Evolutionary conservation across 306 rosid genomes (phyloP).

Genomic region (Vicia villosa): DNA sequence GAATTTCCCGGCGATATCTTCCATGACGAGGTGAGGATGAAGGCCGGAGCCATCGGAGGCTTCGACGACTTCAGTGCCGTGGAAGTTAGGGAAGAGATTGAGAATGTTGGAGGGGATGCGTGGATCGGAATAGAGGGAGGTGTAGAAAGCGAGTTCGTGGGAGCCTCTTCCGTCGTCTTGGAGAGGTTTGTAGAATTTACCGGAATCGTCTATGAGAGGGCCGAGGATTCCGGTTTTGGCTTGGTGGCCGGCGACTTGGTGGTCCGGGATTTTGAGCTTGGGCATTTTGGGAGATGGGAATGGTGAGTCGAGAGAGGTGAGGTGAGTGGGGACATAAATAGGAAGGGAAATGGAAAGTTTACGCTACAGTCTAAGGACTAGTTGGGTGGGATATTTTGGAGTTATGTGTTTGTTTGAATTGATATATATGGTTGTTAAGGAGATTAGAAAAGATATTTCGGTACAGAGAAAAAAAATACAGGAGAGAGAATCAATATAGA

Average conservation of each 20-base stretch:
- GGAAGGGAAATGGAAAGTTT: too few species aligned
- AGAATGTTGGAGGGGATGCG: conserved; percentile 44
- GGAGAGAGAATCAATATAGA: too few species aligned
- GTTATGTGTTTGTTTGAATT: too few species aligned
- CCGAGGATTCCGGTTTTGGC: conserved; percentile 64
- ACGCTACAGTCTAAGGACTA: too few species aligned
- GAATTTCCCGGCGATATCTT: conserved; percentile 44
- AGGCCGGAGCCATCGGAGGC: conserved; percentile 82
- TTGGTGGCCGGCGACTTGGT: conserved; percentile 90
- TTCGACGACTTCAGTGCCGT: conserved; percentile 51
- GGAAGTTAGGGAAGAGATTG: conserved; percentile 60
- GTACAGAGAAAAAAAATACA: too few species aligned
- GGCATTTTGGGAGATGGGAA: conserved; percentile 44
- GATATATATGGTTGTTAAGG: too few species aligned
- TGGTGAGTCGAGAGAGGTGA: neutral
- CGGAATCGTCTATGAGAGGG: conserved; percentile 74
- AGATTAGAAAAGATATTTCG: too few species aligned
- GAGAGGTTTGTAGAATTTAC: conserved; percentile 85
- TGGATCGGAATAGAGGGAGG: conserved; percentile 39
- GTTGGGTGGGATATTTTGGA: too few species aligned
- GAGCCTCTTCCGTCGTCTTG: conserved; percentile 63
- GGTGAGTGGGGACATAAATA: neutral
- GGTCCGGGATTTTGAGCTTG: conserved; percentile 74
- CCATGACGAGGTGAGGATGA: conserved; percentile 63
- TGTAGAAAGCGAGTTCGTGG: conserved; percentile 57